These are phyloP conservation scores for Cordyceps pruinosa DNA, from an alignment of 2,329 filamentous ascomycete genomes.

Conservation along the genomic window DNA sequence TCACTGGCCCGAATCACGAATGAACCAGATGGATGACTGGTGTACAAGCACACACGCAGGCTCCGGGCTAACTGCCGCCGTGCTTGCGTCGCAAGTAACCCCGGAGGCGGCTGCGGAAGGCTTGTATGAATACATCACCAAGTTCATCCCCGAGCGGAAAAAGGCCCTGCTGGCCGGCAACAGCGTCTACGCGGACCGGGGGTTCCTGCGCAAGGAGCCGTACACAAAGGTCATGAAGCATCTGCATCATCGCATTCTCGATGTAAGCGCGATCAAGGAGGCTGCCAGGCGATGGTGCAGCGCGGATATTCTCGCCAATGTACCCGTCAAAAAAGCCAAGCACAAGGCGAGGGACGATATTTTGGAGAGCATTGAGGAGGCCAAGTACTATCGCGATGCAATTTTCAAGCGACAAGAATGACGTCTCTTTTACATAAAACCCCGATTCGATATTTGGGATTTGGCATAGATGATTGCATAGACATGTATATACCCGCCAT, in stretches of 20 bases:
- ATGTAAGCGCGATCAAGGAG: constrained; percentile 91
- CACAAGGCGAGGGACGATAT: constrained; percentile 89
- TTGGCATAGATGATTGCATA: neutral
- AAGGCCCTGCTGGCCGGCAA: constrained; percentile 80
- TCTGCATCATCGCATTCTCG: constrained; percentile 83
- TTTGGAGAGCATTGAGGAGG: constrained; percentile 89
- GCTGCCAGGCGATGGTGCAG: constrained; percentile 75
- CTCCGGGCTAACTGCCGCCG: constrained; percentile 74
- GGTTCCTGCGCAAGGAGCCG: constrained; percentile 68
- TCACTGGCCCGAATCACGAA: constrained; percentile 60
- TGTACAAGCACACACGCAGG: constrained; percentile 72
- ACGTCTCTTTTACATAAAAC: neutral
- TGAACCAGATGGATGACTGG: constrained; percentile 83
- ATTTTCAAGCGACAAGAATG: constrained; percentile 47
- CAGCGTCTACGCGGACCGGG: constrained; percentile 82
- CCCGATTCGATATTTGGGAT: neutral
- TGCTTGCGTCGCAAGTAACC: constrained; percentile 65
- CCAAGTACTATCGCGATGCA: constrained; percentile 67
- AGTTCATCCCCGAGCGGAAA: constrained; percentile 58
- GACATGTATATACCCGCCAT: neutral
- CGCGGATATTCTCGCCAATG: constrained; percentile 37
- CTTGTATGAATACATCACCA: constrained; percentile 72
- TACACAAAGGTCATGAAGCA: constrained; percentile 68
- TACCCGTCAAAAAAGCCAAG: constrained; percentile 46
- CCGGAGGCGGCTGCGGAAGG: constrained; percentile 63